A percentile compares a stretch with the other conserved stretches of the same genome.
Evolutionary conservation across 148 eudicot genomes (phyloP).

Genomic region (Linanthus parryae): DNA sequence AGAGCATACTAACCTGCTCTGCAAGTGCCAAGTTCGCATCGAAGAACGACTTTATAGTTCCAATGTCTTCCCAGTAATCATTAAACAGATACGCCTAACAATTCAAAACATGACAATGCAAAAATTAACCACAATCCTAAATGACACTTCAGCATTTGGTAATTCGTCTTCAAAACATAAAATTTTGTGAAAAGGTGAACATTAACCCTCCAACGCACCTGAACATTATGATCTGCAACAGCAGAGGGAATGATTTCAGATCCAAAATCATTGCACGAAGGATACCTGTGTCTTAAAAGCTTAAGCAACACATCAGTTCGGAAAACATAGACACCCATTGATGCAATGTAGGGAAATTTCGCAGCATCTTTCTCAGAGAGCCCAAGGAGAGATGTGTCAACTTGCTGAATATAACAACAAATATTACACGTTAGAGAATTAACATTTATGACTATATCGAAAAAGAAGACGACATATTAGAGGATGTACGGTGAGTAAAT

Average conservation of each 20-base stretch:
- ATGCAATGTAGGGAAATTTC: constrained; percentile 77
- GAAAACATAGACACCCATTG: constrained; percentile 94
- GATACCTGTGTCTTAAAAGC: constrained; percentile 58
- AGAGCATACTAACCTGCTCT: constrained; percentile 49
- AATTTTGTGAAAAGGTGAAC: neutral
- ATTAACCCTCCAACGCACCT: constrained; percentile 43
- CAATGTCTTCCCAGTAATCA: constrained; percentile 98
- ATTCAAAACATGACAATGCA: neutral
- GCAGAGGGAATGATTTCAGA: constrained; percentile 89
- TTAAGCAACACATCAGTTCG: constrained; percentile 70
- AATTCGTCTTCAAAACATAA: neutral
- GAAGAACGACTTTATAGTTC: constrained; percentile 87
- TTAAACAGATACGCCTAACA: constrained; percentile 78
- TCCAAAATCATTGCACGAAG: constrained; percentile 79
- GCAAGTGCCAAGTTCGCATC: constrained; percentile 96
- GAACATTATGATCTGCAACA: constrained; percentile 64
- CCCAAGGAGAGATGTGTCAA: constrained; percentile 78
- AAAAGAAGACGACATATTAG: neutral
- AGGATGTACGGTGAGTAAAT: too few relatives aligned
- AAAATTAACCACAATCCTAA: neutral
- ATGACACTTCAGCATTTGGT: neutral
- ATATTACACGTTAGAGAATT: neutral
- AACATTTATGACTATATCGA: neutral
- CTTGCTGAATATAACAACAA: too few relatives aligned
- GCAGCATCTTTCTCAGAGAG: constrained; percentile 55